Percentiles rank a stretch among this genome's conserved stretches.
Evolutionary conservation across 768 basidiomycete species (phyloP).

Genomic region (Mycena olivaceomarginata): DNA sequence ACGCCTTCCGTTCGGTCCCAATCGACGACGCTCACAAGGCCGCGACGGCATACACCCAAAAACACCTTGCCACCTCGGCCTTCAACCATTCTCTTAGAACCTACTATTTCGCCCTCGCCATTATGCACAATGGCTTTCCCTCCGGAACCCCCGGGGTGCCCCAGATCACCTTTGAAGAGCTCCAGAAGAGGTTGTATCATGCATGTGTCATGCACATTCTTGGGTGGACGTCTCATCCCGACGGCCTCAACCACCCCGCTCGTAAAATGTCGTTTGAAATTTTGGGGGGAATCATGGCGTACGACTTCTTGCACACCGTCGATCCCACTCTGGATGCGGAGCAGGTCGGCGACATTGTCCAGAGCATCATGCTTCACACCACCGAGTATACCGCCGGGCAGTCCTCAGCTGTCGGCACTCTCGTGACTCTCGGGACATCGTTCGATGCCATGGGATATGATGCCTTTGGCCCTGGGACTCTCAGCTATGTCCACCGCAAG

Average conservation of each 20-base stretch:
- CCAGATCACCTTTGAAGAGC: conserved; percentile 9
- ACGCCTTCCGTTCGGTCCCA: background rate
- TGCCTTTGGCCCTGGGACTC: background rate
- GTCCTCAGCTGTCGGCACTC: background rate
- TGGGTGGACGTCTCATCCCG: background rate
- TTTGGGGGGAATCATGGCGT: background rate
- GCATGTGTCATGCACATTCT: conserved; percentile 5
- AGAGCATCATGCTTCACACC: conserved; percentile 9
- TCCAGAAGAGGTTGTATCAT: background rate
- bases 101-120: too few relatives aligned
- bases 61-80: too few relatives aligned
- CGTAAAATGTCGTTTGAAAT: background rate
- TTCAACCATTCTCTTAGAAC: too few relatives aligned
- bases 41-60: background rate
- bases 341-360: background rate
- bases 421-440: background rate
- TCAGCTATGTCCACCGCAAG: background rate
- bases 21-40: background rate
- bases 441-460: background rate
- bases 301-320: background rate
- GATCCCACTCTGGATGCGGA: background rate
- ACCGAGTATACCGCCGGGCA: background rate
- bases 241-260: background rate
- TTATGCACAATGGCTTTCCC: too few relatives aligned
- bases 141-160: background rate